Evolutionary conservation across 805 yeast genomes (phyloP).

Genomic region (Hanseniaspora pseudoguilliermondii): DNA sequence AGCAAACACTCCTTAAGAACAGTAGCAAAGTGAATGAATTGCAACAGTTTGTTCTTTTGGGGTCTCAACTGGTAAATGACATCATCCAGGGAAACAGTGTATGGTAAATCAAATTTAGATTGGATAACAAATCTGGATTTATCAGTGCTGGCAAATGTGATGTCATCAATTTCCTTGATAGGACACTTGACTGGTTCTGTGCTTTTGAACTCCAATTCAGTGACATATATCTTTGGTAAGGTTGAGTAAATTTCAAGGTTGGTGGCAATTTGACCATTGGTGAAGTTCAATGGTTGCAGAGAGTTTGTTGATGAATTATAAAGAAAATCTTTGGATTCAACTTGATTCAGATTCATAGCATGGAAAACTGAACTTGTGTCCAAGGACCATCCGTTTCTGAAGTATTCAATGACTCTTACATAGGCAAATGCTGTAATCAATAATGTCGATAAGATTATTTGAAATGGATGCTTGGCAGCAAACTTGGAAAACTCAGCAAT

Average conservation of each 20-base stretch:
- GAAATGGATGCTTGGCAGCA: conserved; percentile 77
- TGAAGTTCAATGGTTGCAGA: neutral
- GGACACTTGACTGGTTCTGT: conserved; percentile 17
- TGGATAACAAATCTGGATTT: conserved; percentile 10
- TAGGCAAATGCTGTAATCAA: conserved; percentile 71
- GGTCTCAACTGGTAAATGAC: conserved; percentile 48
- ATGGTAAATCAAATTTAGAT: conserved; percentile 10
- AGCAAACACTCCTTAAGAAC: conserved; percentile 31
- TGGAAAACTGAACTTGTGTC: conserved; percentile 11
- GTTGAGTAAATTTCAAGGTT: conserved; percentile 4
- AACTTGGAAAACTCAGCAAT: conserved; percentile 38
- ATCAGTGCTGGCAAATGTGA: conserved; percentile 2
- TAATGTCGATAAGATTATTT: conserved; percentile 59
- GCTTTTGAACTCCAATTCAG: conserved; percentile 21
- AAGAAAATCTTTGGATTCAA: conserved; percentile 15
- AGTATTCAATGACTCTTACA: conserved; percentile 58
- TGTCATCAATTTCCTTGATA: conserved; percentile 14
- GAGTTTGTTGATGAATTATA: conserved; percentile 6
- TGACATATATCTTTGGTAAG: conserved; percentile 24
- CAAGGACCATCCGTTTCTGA: conserved; percentile 33
- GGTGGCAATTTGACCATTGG: neutral
- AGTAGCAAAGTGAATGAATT: conserved; percentile 41
- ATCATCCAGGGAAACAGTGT: conserved; percentile 28
- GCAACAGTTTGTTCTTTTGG: conserved; percentile 42
- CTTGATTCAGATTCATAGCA: conserved; percentile 3